Conservation (phyloP, 2,329 filamentous ascomycete genomes). For the Colletotrichum sp. region DNA sequence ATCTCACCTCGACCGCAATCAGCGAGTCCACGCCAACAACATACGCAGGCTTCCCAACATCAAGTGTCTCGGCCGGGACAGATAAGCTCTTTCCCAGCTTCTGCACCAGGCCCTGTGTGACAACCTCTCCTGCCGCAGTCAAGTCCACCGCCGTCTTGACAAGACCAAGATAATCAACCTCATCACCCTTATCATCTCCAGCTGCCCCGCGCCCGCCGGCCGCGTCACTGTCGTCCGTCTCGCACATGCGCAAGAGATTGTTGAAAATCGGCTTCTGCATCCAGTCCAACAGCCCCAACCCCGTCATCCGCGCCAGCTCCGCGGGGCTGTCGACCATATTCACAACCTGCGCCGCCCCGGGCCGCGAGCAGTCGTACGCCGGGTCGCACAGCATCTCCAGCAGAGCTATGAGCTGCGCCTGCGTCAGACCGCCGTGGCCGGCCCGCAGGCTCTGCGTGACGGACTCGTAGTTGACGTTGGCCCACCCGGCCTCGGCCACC, state of each 20-base stretch:
- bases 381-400: background rate
- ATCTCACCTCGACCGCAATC: constrained; percentile 1
- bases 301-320: background rate
- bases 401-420: background rate
- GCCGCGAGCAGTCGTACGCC: background rate
- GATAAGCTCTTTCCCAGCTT: background rate
- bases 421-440: background rate
- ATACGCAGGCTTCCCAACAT: background rate
- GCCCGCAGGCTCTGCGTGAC: background rate
- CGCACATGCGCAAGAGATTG: background rate
- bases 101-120: background rate
- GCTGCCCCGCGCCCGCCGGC: background rate
- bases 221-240: background rate
- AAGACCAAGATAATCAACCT: background rate
- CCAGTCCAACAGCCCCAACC: background rate
- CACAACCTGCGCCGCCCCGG: background rate
- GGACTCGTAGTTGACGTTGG: background rate
- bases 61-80: background rate
- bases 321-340: background rate
- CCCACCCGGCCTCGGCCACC: background rate
- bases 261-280: background rate
- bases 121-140: background rate
- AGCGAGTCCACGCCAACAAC: constrained; percentile 2
- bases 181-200: background rate
- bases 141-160: background rate